phyloP scores from a whole-genome alignment of 306 rosid species.

The Gastrolobium villosum region DNA sequence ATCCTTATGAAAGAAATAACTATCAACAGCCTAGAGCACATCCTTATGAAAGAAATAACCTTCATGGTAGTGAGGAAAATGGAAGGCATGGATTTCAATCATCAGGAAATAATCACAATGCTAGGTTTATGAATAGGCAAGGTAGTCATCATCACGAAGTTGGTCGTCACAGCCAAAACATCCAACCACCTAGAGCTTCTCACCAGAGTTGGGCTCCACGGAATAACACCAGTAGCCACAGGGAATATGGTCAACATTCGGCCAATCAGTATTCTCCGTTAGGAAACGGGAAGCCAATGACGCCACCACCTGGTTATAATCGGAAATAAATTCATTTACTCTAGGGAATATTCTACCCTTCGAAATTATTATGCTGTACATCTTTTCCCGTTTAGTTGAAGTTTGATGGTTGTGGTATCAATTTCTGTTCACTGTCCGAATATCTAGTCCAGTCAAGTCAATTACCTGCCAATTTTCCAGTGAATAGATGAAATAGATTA shows the following conservation, averaged over 20 bases:
- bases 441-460: background rate
- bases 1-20: conserved; percentile 60
- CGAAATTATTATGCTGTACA: conserved; percentile 54
- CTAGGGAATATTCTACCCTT: background rate
- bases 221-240: conserved; percentile 42
- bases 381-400: conserved; percentile 13
- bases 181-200: conserved; percentile 52
- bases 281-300: conserved; percentile 60
- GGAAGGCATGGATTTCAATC: conserved; percentile 53
- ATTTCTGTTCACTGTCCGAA: conserved; percentile 18
- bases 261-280: conserved; percentile 66
- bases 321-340: conserved; percentile 50
- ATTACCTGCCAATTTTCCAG: background rate
- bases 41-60: conserved; percentile 59
- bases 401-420: conserved; percentile 12
- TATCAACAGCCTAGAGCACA: conserved; percentile 62
- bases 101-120: conserved; percentile 56
- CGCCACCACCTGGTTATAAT: conserved; percentile 65
- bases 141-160: conserved; percentile 49
- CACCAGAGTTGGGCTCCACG: conserved; percentile 54
- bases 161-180: conserved; percentile 56
- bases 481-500: background rate
- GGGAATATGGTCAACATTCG: conserved; percentile 60
- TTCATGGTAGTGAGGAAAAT: conserved; percentile 49
- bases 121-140: conserved; percentile 49